These are phyloP conservation scores for Lasiodiplodia sp. DNA, from an alignment of 2,329 filamentous ascomycete genomes.

Conservation along the genomic window DNA sequence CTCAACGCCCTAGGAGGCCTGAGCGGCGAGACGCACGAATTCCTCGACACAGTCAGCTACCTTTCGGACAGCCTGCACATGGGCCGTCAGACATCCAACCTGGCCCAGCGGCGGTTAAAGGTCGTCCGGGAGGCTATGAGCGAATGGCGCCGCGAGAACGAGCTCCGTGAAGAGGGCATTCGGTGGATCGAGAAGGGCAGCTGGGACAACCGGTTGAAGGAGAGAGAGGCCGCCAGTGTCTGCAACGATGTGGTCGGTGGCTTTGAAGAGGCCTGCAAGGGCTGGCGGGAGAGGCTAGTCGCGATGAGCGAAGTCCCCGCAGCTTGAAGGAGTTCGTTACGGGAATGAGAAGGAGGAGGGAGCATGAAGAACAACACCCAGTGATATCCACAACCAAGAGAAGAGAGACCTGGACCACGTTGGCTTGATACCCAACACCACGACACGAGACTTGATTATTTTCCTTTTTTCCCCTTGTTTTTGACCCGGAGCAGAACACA, in stretches of 20 bases:
- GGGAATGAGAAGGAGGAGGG: not conserved
- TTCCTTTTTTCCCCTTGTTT: not conserved
- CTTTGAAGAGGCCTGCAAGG: slow-evolving; percentile 89
- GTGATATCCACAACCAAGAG: slow-evolving; percentile 25
- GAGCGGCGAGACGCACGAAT: slow-evolving; percentile 70
- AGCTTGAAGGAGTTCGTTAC: slow-evolving; percentile 31
- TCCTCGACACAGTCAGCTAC: slow-evolving; percentile 81
- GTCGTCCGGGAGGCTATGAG: slow-evolving; percentile 84
- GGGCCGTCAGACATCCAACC: slow-evolving; percentile 85
- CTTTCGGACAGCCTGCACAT: slow-evolving; percentile 93
- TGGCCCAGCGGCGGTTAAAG: slow-evolving; percentile 79
- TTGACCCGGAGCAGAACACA: not conserved
- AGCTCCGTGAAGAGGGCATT: slow-evolving; percentile 81
- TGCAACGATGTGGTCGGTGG: slow-evolving; percentile 90
- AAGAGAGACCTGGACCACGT: slow-evolving; percentile 1
- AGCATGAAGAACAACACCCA: slow-evolving; percentile 3
- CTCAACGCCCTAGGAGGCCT: slow-evolving; percentile 73
- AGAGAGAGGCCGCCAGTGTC: slow-evolving; percentile 81
- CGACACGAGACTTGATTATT: slow-evolving; percentile 14
- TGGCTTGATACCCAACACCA: slow-evolving; percentile 16
- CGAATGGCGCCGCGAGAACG: slow-evolving; percentile 84
- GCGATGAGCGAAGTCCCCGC: slow-evolving; percentile 31
- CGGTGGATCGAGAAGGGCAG: slow-evolving; percentile 81
- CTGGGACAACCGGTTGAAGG: slow-evolving; percentile 79
- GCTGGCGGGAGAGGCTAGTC: slow-evolving; percentile 79